Conservation (phyloP, 306 rosid genomes). For the Fragaria iinumae region DNA sequence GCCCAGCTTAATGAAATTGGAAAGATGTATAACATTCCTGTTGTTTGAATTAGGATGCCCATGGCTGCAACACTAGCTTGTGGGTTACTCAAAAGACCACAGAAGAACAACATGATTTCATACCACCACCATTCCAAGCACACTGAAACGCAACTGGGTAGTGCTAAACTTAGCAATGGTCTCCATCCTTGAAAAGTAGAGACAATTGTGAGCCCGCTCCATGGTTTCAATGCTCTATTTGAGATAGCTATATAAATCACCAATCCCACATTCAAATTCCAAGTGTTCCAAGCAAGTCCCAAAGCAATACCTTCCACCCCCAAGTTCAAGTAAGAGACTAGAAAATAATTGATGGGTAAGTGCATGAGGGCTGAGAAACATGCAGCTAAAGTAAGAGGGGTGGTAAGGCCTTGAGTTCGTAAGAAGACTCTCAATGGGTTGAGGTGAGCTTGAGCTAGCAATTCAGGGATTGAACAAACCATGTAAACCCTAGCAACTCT, state of each 20-base stretch:
- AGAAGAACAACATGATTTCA: conserved; percentile 75
- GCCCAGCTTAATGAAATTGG: conserved; percentile 63
- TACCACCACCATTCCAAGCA: conserved; percentile 98
- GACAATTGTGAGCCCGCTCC: conserved; percentile 51
- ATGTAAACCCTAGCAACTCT: conserved; percentile 69
- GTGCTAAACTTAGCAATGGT: conserved; percentile 60
- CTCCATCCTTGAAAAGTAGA: conserved; percentile 58
- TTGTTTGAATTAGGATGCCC: conserved; percentile 92
- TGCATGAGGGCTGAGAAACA: conserved; percentile 57
- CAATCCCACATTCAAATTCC: conserved; percentile 54
- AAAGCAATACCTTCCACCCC: conserved; percentile 77
- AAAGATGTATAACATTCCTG: conserved; percentile 65
- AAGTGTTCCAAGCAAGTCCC: conserved; percentile 71
- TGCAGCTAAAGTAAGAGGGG: conserved; percentile 66
- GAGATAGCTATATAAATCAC: conserved; percentile 54
- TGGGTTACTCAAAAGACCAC: conserved; percentile 65
- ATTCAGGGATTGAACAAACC: conserved; percentile 74
- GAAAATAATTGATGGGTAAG: conserved; percentile 56
- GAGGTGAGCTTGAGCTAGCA: conserved; percentile 72
- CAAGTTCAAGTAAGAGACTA: conserved; percentile 43
- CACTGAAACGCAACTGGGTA: conserved; percentile 69
- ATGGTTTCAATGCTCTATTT: conserved; percentile 60
- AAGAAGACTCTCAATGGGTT: conserved; percentile 62
- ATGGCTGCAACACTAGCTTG: conserved; percentile 76
- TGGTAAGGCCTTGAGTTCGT: conserved; percentile 74